Conservation (phyloP, 2,329 filamentous ascomycete species). For the Metarhizium rileyi region DNA sequence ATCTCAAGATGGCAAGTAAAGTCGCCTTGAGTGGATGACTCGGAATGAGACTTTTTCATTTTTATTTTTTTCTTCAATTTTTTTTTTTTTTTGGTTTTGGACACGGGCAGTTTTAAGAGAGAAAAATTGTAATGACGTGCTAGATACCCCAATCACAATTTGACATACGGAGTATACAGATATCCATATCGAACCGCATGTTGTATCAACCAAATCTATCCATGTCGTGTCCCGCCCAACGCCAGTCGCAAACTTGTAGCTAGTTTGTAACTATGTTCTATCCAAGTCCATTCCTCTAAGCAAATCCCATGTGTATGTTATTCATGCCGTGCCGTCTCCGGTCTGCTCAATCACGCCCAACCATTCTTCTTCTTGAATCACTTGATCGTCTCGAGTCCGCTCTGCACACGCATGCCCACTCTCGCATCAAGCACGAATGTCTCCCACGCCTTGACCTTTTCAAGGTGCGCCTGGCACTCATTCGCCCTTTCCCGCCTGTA, state of each 20-base stretch:
- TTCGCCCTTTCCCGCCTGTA: constrained; percentile 40
- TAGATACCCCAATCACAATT: neutral
- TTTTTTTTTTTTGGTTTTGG: too few relatives aligned
- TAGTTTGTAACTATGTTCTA: neutral
- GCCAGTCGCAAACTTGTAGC: neutral
- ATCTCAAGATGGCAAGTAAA: constrained; percentile 10
- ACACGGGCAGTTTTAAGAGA: neutral
- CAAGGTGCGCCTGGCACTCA: constrained; percentile 55
- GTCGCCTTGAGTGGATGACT: too few relatives aligned
- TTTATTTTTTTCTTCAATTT: too few relatives aligned
- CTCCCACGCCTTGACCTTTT: constrained; percentile 62
- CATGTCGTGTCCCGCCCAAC: neutral
- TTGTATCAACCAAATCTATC: neutral
- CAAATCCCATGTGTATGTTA: neutral
- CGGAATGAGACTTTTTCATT: too few relatives aligned
- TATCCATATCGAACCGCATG: neutral
- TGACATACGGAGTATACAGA: too few relatives aligned
- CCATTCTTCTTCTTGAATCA: constrained; percentile 40
- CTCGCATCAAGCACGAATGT: constrained; percentile 63
- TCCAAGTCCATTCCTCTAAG: neutral
- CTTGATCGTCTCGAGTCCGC: constrained; percentile 54
- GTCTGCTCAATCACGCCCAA: constrained; percentile 12
- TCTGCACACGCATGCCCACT: constrained; percentile 63
- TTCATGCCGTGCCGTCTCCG: neutral
- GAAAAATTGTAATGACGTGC: neutral